These are phyloP conservation scores for Paracoccidioides brasiliensis DNA, from an alignment of 2,329 filamentous ascomycete genomes.

Conservation along the genomic window DNA sequence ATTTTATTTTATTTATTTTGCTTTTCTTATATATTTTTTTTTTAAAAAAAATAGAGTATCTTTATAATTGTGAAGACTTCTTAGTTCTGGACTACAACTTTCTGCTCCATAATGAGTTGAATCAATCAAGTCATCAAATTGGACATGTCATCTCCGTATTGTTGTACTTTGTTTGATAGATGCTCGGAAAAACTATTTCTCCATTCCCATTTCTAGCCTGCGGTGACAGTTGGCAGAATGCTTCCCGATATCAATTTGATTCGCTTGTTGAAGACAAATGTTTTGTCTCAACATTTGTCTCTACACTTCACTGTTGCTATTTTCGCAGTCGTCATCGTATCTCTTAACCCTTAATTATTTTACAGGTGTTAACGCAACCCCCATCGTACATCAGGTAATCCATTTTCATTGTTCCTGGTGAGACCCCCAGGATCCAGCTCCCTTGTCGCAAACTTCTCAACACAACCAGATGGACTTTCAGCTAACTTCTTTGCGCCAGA, in stretches of 20 bases:
- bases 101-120: no score
- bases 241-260: neutral
- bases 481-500: neutral
- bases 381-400: neutral
- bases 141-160: no score
- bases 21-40: no score
- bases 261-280: neutral
- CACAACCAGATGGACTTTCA: neutral
- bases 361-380: neutral
- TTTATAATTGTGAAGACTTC: no score
- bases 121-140: no score
- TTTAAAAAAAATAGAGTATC: neutral
- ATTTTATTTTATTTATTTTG: neutral
- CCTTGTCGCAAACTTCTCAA: neutral
- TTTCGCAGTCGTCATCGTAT: neutral
- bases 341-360: neutral
- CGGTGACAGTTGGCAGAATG: constrained; percentile 21
- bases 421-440: neutral
- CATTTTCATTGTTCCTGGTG: neutral
- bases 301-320: neutral
- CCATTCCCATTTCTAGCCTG: constrained; percentile 8
- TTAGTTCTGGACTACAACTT: no score
- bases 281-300: neutral
- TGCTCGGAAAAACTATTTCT: no score
- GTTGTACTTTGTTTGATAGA: no score